Evolutionary conservation across 768 basidiomycete species (phyloP).

Genomic region (Mycena alexandri): DNA sequence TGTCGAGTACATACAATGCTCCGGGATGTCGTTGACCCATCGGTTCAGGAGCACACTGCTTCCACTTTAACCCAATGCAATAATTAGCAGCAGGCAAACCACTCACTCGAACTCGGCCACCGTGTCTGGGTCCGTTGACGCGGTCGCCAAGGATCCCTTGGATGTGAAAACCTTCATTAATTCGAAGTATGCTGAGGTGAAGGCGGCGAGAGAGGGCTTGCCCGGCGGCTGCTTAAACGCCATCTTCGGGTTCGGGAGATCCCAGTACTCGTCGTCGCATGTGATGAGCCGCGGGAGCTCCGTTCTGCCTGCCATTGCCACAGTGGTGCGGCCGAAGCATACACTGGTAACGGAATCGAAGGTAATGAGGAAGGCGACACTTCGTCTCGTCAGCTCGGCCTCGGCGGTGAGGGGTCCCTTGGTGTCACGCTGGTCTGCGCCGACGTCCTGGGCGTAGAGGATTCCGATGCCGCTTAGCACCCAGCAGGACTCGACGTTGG

Average conservation of each 20-base stretch:
- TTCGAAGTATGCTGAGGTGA: conserved; percentile 56
- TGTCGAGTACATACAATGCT: conserved; percentile 50
- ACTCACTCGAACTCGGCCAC: conserved; percentile 32
- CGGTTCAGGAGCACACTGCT: conserved; percentile 63
- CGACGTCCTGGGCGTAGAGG: conserved; percentile 60
- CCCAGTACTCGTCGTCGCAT: conserved; percentile 67
- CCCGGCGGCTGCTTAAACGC: conserved; percentile 64
- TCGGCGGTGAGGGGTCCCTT: conserved; percentile 51
- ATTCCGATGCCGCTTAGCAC: conserved; percentile 56
- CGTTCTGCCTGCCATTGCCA: conserved; percentile 47
- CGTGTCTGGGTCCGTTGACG: not conserved
- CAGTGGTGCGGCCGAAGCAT: conserved; percentile 64
- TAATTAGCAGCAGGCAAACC: not conserved
- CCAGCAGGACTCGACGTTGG: conserved; percentile 60
- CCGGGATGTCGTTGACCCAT: conserved; percentile 66
- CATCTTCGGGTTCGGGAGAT: conserved; percentile 48
- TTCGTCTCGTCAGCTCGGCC: conserved; percentile 56
- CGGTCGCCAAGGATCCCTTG: conserved; percentile 1
- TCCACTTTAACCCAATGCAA: not conserved
- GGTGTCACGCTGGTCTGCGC: conserved; percentile 54
- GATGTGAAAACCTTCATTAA: conserved; percentile 60
- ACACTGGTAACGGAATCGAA: conserved; percentile 49
- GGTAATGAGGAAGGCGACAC: conserved; percentile 46
- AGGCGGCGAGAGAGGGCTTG: conserved; percentile 53
- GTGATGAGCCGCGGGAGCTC: conserved; percentile 64